These are phyloP conservation scores for Coelastrella sp. DNA, from an alignment of 139 green algal species.

Conservation along the genomic window DNA sequence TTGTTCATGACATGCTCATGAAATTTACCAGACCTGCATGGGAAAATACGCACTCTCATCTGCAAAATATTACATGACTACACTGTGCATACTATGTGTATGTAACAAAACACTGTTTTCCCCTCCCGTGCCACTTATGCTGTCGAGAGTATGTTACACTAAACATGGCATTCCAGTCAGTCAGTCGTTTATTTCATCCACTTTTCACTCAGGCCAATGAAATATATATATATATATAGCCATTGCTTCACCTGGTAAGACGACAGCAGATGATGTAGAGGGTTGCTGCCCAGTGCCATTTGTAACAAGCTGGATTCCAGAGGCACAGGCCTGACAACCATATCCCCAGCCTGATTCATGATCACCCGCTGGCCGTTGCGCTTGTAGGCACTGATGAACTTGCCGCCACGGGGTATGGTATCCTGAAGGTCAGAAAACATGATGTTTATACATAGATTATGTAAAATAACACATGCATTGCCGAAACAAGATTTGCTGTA, in stretches of 20 bases:
- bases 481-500: too few relatives aligned
- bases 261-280: conserved; percentile 45
- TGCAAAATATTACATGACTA: too few relatives aligned
- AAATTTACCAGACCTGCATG: not conserved
- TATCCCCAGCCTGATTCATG: conserved; percentile 57
- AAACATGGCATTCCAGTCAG: too few relatives aligned
- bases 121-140: too few relatives aligned
- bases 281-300: conserved; percentile 38
- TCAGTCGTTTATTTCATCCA: too few relatives aligned
- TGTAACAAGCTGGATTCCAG: conserved; percentile 56
- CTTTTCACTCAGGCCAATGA: too few relatives aligned
- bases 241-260: conserved; percentile 20
- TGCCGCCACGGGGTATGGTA: conserved; percentile 51
- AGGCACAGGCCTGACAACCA: conserved; percentile 57
- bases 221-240: not conserved
- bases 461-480: too few relatives aligned
- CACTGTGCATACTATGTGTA: too few relatives aligned
- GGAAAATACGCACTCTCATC: too few relatives aligned
- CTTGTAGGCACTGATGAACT: conserved; percentile 71
- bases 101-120: too few relatives aligned
- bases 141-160: too few relatives aligned
- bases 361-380: conserved; percentile 63
- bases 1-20: not conserved
- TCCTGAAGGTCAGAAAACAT: conserved; percentile 39
- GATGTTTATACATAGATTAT: too few relatives aligned